Percentiles rank a stretch among this genome's conserved stretches.
Evolutionary conservation across 139 green algal species (phyloP).

Genomic region (Coccomyxa sp.): DNA sequence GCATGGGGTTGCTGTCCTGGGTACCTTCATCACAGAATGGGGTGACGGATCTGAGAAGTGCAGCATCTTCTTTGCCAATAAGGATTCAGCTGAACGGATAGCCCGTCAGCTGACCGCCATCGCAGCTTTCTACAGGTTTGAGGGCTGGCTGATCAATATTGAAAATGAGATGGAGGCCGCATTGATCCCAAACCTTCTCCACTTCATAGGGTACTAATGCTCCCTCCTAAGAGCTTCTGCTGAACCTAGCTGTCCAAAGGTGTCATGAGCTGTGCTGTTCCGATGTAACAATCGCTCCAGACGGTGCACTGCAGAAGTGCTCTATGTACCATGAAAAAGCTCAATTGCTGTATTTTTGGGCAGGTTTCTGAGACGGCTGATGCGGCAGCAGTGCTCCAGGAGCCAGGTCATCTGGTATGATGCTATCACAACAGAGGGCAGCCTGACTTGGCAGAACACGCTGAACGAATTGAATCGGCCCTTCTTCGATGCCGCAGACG

Average conservation of each 20-base stretch:
- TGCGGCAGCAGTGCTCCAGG: not conserved
- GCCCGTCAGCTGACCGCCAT: slow-evolving; percentile 58
- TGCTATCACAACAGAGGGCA: slow-evolving; percentile 68
- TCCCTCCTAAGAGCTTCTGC: no score
- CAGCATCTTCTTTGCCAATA: slow-evolving; percentile 41
- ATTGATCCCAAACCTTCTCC: slow-evolving; percentile 45
- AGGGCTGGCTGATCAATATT: slow-evolving; percentile 89
- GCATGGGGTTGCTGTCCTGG: slow-evolving; percentile 62
- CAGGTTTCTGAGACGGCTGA: not conserved
- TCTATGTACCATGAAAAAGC: no score
- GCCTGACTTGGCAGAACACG: slow-evolving; percentile 76
- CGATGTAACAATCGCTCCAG: no score
- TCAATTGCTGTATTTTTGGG: not conserved
- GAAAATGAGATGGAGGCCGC: slow-evolving; percentile 59
- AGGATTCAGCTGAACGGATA: slow-evolving; percentile 8
- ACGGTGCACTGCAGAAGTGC: no score
- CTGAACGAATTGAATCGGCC: slow-evolving; percentile 60
- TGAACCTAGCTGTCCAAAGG: no score
- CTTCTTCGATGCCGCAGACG: slow-evolving; percentile 71
- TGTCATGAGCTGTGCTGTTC: no score
- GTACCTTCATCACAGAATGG: slow-evolving; percentile 80
- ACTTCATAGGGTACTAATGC: slow-evolving; percentile 48
- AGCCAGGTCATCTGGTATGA: slow-evolving; percentile 66
- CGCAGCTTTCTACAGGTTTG: slow-evolving; percentile 63
- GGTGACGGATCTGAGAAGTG: slow-evolving; percentile 44